Conservation (phyloP, 345 rosid genomes). For the Cardamine resedifolia region DNA sequence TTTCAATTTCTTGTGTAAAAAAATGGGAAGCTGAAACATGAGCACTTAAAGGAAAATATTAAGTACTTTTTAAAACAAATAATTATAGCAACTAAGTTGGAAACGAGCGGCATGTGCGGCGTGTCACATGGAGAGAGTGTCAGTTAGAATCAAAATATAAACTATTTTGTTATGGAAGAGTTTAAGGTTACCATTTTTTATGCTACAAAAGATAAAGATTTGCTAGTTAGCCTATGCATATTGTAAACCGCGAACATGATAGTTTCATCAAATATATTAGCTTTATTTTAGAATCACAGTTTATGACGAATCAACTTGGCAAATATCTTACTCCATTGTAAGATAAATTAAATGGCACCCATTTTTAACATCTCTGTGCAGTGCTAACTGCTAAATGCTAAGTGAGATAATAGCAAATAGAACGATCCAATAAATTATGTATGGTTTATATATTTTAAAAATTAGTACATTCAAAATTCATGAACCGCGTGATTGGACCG, state of each 20-base stretch:
- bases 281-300: background rate
- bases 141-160: background rate
- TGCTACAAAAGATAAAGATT: background rate
- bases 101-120: no score
- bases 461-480: background rate
- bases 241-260: background rate
- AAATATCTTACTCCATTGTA: background rate
- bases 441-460: no score
- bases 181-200: background rate
- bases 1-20: background rate
- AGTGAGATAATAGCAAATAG: background rate
- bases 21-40: background rate
- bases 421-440: background rate
- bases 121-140: constrained; percentile 17
- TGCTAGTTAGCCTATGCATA: background rate
- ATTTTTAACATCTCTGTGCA: no score
- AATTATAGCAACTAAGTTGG: constrained; percentile 34
- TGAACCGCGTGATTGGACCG: background rate
- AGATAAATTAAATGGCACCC: background rate
- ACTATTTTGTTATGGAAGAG: background rate
- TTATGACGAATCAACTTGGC: background rate
- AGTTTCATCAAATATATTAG: no score
- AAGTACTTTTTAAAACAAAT: background rate
- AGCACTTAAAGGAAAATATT: background rate
- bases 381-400: no score